phyloP scores from a whole-genome alignment of 2,329 filamentous ascomycete genomes.

The Colletotrichum euphorbiae region DNA sequence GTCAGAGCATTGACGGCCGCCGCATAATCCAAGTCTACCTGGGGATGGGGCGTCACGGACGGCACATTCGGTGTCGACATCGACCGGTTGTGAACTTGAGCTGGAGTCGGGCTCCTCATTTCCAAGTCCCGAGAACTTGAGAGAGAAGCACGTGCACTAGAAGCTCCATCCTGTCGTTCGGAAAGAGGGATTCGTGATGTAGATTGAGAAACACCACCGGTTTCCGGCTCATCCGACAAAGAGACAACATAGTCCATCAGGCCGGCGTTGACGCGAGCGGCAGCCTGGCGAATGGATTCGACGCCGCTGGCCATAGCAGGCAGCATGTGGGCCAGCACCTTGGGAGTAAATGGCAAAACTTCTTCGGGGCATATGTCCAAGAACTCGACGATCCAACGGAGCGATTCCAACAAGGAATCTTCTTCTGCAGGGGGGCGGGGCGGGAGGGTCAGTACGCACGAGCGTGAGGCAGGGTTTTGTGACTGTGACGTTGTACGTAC shows the following conservation, averaged over 20 bases:
- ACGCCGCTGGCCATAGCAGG: slow-evolving; percentile 94
- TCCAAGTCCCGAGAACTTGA: slow-evolving; percentile 67
- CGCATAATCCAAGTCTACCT: slow-evolving; percentile 90
- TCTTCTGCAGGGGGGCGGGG: slow-evolving; percentile 69
- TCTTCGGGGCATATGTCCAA: slow-evolving; percentile 98
- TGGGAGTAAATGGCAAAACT: slow-evolving; percentile 93
- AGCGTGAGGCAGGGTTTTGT: neutral
- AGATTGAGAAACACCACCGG: slow-evolving; percentile 49
- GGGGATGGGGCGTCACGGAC: slow-evolving; percentile 54
- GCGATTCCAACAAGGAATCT: slow-evolving; percentile 88
- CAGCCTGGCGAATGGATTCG: slow-evolving; percentile 88
- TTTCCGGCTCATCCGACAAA: slow-evolving; percentile 76
- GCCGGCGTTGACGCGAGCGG: slow-evolving; percentile 88
- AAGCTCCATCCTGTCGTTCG: slow-evolving; percentile 60
- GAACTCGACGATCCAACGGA: slow-evolving; percentile 96
- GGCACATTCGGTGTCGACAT: slow-evolving; percentile 59
- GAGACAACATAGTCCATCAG: slow-evolving; percentile 96
- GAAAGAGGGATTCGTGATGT: slow-evolving; percentile 57
- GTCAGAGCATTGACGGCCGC: slow-evolving; percentile 94
- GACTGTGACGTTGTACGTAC: slow-evolving; percentile 57
- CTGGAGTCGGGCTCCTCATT: slow-evolving; percentile 62
- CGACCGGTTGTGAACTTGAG: slow-evolving; percentile 55
- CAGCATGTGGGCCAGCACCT: slow-evolving; percentile 89
- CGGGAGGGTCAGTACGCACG: neutral
- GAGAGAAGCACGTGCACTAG: slow-evolving; percentile 63